Evolutionary conservation across 345 rosid species (phyloP), one percentile per base, ranked within the genome.

Genomic region (Pseudoturritis turrita): DNA sequence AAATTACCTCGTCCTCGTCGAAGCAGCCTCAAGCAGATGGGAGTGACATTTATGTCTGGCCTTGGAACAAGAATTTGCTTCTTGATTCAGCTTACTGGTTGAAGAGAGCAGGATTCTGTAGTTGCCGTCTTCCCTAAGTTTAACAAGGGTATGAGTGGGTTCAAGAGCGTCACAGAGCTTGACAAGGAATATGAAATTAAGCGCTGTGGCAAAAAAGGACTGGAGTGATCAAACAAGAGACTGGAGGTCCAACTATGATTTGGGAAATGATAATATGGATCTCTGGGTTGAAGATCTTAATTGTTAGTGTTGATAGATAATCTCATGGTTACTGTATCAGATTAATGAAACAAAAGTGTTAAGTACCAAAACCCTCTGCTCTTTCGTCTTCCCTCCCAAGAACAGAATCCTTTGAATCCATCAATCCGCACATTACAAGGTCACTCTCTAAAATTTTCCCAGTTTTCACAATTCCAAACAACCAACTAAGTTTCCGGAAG

Each of bases 11-110:
- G 11, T 74, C 76, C 72, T 55, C 64, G 2, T 3, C 57, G 0
- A 53, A 44, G 11, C 45, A 45, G 65, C 6, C 33, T 53, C 39
- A 78, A 41, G 70, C 79, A 3, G 77, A 64, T 65, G 76, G 65
- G 19, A 74, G 18, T 26, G 89, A 90, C 10, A 51, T 69, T 13
- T 85, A 81, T 79, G 95, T 93, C 7, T 89, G 86, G 85, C 98
- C 97, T 41, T 89, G 94, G 97, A 87, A 77, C 56, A 67, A 50
- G 29, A 4, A 47, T 0, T 17, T 35, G 4, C 19, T 81, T 43
- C 81, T 55, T 67, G 89, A 85, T 19, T 26, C 67, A 50, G 78
- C 65, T 0, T 86, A 87, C 58, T 90, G 89, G 97, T 45, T 83
- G 80, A 72, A 79, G 63, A 85, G 92, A 75, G 61, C 68, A 75